A percentile compares a stretch with the other conserved stretches of the same genome.
Conservation (phyloP, 306 rosid genomes). For the Malus fusca region DNA sequence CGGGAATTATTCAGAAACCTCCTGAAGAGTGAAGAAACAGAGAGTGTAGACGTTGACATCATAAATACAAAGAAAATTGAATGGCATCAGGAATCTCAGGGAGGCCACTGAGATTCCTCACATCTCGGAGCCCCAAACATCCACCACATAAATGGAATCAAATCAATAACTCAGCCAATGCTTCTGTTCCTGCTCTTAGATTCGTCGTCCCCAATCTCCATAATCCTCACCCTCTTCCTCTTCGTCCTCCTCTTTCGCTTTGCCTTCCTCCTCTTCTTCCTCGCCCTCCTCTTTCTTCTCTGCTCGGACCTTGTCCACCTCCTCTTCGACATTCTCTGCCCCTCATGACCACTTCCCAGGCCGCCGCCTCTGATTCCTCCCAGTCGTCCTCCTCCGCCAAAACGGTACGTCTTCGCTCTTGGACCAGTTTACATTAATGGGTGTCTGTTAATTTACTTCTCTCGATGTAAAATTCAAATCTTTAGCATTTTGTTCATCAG, state of each 20-base stretch:
- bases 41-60: background rate
- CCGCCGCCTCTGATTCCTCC: too few relatives aligned
- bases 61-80: background rate
- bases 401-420: too few relatives aligned
- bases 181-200: conserved; percentile 43
- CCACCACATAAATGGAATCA: background rate
- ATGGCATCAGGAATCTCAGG: conserved; percentile 32
- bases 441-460: too few relatives aligned
- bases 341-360: too few relatives aligned
- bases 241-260: conserved; percentile 41
- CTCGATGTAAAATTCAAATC: background rate
- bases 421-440: too few relatives aligned
- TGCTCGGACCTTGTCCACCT: conserved; percentile 46
- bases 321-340: conserved; percentile 1
- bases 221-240: conserved; percentile 41
- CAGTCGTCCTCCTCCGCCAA: too few relatives aligned
- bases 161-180: background rate
- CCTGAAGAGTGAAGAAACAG: background rate
- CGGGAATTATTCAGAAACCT: background rate
- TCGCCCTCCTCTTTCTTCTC: conserved; percentile 44
- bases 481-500: background rate
- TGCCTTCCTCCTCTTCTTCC: conserved; percentile 39
- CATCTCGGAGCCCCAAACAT: conserved; percentile 15
- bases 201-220: conserved; percentile 39
- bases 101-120: conserved; percentile 32